Conservation (phyloP, 2,329 filamentous ascomycete genomes). For the Fusarium hainanense region DNA sequence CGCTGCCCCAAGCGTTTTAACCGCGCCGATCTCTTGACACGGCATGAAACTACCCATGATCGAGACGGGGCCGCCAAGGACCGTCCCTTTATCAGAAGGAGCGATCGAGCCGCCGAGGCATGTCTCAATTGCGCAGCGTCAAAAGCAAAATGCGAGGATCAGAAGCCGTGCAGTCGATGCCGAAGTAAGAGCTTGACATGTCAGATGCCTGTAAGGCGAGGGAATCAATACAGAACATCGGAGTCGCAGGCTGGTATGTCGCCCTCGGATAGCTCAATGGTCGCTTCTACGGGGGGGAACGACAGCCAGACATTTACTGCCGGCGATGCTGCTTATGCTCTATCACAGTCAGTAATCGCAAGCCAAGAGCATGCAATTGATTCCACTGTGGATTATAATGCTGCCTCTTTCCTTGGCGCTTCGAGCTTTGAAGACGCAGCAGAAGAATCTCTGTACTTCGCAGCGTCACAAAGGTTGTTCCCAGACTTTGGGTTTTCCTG, state of each 20-base stretch:
- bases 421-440: constrained; percentile 27
- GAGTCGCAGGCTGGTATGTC: constrained; percentile 42
- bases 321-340: constrained; percentile 32
- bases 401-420: constrained; percentile 28
- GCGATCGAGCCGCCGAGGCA: constrained; percentile 44
- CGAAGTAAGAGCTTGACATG: constrained; percentile 43
- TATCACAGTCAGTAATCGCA: constrained; percentile 20
- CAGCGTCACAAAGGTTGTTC: constrained; percentile 22
- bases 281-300: constrained; percentile 34
- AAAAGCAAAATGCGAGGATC: constrained; percentile 45
- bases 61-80: constrained; percentile 44
- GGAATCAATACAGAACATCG: constrained; percentile 43
- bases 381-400: constrained; percentile 26
- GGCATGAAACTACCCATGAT: constrained; percentile 45
- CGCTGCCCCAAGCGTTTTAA: constrained; percentile 46
- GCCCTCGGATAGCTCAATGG: constrained; percentile 40
- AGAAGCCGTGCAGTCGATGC: constrained; percentile 45
- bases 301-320: constrained; percentile 32
- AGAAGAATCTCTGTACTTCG: constrained; percentile 31
- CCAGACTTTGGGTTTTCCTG: constrained; percentile 40
- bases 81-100: constrained; percentile 43
- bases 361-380: constrained; percentile 32
- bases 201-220: constrained; percentile 43
- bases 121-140: constrained; percentile 45
- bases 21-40: constrained; percentile 43